A percentile compares a stretch with the other conserved stretches of the same genome.
Evolutionary conservation across 345 rosid species (phyloP).

Genomic region (Aquilaria malaccensis): DNA sequence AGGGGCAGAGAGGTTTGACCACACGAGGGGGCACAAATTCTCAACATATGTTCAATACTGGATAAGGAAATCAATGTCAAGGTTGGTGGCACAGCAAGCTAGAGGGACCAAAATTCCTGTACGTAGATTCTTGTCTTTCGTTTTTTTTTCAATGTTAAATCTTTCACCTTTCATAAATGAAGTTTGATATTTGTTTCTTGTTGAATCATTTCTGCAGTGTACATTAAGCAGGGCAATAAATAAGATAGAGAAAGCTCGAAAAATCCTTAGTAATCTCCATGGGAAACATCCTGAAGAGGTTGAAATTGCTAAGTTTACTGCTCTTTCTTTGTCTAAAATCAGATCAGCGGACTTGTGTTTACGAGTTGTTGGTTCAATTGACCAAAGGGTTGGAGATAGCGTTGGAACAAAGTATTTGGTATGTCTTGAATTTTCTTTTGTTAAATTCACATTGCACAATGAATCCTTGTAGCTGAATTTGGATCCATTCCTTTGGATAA

Average conservation of each 20-base stretch:
- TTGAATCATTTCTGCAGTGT: slow-evolving; percentile 27
- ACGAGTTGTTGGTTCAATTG: slow-evolving; percentile 70
- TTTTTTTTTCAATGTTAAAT: slow-evolving; percentile 6
- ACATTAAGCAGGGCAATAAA: slow-evolving; percentile 38
- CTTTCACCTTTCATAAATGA: not conserved
- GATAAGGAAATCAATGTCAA: slow-evolving; percentile 69
- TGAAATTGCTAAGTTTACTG: slow-evolving; percentile 54
- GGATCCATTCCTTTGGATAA: too few relatives aligned
- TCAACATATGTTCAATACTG: slow-evolving; percentile 86
- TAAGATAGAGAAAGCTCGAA: slow-evolving; percentile 64
- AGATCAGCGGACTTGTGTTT: slow-evolving; percentile 63
- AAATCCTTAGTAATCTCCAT: slow-evolving; percentile 34
- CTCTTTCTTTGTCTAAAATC: slow-evolving; percentile 55
- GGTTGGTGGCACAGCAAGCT: slow-evolving; percentile 46
- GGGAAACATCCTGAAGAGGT: slow-evolving; percentile 53
- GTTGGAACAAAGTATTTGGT: slow-evolving; percentile 52
- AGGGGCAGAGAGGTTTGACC: slow-evolving; percentile 86
- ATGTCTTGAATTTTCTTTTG: slow-evolving; percentile 8
- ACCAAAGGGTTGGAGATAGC: slow-evolving; percentile 51
- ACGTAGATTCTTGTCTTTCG: slow-evolving; percentile 16
- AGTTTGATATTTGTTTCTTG: slow-evolving; percentile 12
- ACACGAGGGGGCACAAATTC: slow-evolving; percentile 71
- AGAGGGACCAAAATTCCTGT: slow-evolving; percentile 74
- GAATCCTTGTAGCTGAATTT: too few relatives aligned
- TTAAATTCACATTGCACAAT: not conserved